Conservation (phyloP, 192 early-diverging fungal species). For the Backusella morwellensis region DNA sequence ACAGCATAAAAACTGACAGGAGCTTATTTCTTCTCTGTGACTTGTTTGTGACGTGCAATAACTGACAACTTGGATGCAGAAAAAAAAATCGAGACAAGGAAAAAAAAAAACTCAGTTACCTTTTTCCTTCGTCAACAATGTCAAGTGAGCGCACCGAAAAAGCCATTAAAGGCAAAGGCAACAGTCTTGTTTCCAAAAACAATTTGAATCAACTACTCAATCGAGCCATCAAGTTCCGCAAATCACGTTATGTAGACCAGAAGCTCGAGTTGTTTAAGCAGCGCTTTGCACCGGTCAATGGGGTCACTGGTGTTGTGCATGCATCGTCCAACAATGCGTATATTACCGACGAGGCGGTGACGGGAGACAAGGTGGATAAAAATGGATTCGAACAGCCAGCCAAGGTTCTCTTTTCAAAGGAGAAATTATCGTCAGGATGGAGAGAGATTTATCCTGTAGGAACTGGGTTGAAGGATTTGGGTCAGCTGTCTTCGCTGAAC, state of each 20-base stretch:
- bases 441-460: conserved; percentile 59
- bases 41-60: background rate
- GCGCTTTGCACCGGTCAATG: conserved; percentile 33
- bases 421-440: conserved; percentile 61
- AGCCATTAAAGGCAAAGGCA: background rate
- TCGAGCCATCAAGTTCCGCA: conserved; percentile 28
- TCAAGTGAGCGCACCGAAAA: conserved; percentile 2
- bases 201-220: conserved; percentile 21
- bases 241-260: conserved; percentile 29
- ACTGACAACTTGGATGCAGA: too few species aligned
- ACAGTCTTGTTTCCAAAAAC: conserved; percentile 6
- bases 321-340: background rate
- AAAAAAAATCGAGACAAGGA: background rate
- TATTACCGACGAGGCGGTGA: background rate
- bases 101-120: background rate
- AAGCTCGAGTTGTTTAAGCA: conserved; percentile 30
- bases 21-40: too few species aligned
- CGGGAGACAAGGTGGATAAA: conserved; percentile 42
- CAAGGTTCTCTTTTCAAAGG: conserved; percentile 58
- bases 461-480: conserved; percentile 66
- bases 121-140: background rate
- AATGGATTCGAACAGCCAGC: conserved; percentile 61
- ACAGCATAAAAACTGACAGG: too few species aligned
- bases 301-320: background rate
- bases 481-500: conserved; percentile 77